Percentiles rank a stretch among this genome's conserved stretches.
These are phyloP conservation scores for Talaromyces albobiverticillius DNA, from an alignment of 2,329 filamentous ascomycete species.

Conservation along the genomic window DNA sequence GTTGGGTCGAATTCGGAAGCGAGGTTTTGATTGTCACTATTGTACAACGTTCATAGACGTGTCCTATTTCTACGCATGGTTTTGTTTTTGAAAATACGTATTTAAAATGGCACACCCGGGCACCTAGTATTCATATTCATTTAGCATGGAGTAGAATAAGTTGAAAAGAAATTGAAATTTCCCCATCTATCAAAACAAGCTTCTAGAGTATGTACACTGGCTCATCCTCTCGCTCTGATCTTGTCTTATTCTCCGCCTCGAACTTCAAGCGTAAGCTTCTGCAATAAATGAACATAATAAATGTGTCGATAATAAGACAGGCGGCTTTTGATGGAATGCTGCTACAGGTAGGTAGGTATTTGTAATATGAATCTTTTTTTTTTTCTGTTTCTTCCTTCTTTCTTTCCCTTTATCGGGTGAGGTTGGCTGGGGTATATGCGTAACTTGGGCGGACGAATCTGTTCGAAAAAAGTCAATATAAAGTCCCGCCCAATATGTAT, in stretches of 20 bases:
- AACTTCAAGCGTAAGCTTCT: neutral
- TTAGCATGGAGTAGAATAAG: neutral
- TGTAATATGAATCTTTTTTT: neutral
- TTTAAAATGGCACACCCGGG: neutral
- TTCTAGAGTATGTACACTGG: neutral
- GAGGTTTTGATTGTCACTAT: neutral
- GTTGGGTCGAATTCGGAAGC: neutral
- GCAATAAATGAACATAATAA: neutral
- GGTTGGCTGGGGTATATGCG: conserved; percentile 64
- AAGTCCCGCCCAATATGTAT: neutral
- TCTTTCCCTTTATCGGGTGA: conserved; percentile 51
- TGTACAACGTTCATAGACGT: neutral
- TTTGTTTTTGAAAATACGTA: neutral
- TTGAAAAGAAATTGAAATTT: neutral
- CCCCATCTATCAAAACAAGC: neutral
- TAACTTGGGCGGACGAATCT: conserved; percentile 82
- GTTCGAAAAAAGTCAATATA: conserved; percentile 8
- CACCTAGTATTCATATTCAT: neutral
- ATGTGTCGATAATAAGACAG: neutral
- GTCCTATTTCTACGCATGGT: neutral
- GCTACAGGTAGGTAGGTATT: neutral
- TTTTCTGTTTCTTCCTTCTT: neutral
- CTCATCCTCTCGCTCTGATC: neutral
- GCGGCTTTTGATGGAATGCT: neutral
- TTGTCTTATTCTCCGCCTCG: neutral